phyloP scores from a whole-genome alignment of 495 filamentous ascomycete genomes.

The Cenococcum geophilum region DNA sequence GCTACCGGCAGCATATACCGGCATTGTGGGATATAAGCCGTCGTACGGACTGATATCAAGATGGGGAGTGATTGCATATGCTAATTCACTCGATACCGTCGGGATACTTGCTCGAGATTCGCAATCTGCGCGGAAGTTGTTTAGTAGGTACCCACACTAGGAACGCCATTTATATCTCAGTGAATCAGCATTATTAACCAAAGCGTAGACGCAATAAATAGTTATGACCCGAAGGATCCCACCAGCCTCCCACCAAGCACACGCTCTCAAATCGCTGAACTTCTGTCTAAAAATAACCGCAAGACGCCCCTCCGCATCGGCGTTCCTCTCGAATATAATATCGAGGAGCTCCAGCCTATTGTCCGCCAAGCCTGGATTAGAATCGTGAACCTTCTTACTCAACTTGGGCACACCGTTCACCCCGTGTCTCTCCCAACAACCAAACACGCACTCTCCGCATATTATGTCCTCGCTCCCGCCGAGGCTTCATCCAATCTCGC shows the following conservation, averaged over 20 bases:
- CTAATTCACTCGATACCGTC: constrained; percentile 92
- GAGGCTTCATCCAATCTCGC: constrained; percentile 97
- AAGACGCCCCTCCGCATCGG: constrained; percentile 52
- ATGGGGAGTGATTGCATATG: constrained; percentile 89
- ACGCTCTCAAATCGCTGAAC: constrained; percentile 30
- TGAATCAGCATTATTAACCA: background rate
- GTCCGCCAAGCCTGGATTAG: constrained; percentile 64
- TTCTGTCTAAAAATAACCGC: background rate
- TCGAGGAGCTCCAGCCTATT: constrained; percentile 63
- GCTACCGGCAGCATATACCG: constrained; percentile 85
- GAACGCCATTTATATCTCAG: background rate
- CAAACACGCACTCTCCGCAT: constrained; percentile 76
- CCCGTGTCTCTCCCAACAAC: constrained; percentile 80
- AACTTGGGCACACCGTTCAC: constrained; percentile 61
- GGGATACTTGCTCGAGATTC: constrained; percentile 62
- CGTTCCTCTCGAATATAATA: constrained; percentile 81
- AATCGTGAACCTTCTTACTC: constrained; percentile 51
- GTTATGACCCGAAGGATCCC: constrained; percentile 68
- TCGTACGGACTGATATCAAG: constrained; percentile 79
- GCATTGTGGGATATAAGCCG: constrained; percentile 85
- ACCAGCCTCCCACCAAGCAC: constrained; percentile 57
- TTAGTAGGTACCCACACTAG: constrained; percentile 41
- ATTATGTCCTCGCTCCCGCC: constrained; percentile 91
- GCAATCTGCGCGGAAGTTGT: constrained; percentile 46
- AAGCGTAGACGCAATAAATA: constrained; percentile 44